A percentile compares a stretch with the other conserved stretches of the same genome.
These are phyloP conservation scores for Pythium biforme DNA, from an alignment of 352 stramenopile genomes.

Conservation along the genomic window DNA sequence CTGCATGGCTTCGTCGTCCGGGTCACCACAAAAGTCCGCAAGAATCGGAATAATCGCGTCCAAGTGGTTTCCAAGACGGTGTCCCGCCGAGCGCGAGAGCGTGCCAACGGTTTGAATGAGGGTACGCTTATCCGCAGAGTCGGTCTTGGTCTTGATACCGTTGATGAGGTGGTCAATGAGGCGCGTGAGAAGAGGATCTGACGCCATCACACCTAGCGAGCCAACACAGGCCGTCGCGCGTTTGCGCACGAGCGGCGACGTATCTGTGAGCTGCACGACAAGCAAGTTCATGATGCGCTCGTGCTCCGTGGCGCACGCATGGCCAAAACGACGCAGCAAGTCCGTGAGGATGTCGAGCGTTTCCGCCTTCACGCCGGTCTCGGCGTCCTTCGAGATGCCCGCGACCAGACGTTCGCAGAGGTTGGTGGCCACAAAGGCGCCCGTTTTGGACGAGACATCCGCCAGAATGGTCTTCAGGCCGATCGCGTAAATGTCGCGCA, in stretches of 20 bases:
- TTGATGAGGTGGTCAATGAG: constrained; percentile 92
- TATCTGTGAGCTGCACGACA: constrained; percentile 79
- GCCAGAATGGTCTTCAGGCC: constrained; percentile 96
- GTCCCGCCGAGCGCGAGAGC: constrained; percentile 94
- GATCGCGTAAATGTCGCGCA: constrained; percentile 99
- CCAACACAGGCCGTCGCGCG: constrained; percentile 94
- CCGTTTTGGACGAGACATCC: constrained; percentile 92
- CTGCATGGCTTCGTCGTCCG: constrained; percentile 91
- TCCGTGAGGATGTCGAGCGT: constrained; percentile 98
- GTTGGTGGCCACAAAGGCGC: constrained; percentile 75
- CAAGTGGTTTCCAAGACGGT: constrained; percentile 95
- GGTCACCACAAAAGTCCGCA: constrained; percentile 92
- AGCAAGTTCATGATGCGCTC: constrained; percentile 88
- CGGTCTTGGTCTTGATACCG: constrained; percentile 81
- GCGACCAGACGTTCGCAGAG: constrained; percentile 68
- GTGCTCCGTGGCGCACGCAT: constrained; percentile 86
- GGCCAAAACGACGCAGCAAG: constrained; percentile 95
- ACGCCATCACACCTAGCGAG: constrained; percentile 94
- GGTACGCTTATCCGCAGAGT: constrained; percentile 83
- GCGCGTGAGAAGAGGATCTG: constrained; percentile 91
- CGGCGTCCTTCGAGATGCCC: constrained; percentile 63
- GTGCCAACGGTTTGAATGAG: constrained; percentile 97
- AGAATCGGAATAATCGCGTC: constrained; percentile 96
- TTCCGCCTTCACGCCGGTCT: constrained; percentile 88
- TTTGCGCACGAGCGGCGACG: constrained; percentile 93